These are phyloP conservation scores for Hyphopichia wangnamkhiaoensis DNA, from an alignment of 1,139 yeast species.

Conservation along the genomic window DNA sequence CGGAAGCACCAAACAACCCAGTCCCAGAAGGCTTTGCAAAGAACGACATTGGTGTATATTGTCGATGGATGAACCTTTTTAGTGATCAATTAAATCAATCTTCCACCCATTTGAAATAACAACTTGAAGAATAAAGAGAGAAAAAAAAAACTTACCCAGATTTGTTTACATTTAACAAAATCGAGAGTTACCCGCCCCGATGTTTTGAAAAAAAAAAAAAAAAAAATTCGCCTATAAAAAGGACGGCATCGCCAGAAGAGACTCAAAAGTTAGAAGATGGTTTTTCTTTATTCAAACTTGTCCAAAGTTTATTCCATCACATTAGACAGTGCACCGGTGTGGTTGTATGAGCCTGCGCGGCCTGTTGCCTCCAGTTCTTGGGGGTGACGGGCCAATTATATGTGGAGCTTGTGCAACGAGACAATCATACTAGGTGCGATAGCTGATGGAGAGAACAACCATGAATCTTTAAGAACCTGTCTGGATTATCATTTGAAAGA, in stretches of 20 bases:
- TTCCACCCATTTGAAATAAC: too few species aligned
- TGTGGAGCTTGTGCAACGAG: constrained; percentile 9
- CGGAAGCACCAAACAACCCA: not conserved
- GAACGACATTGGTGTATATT: not conserved
- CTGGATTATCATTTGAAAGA: constrained; percentile 50
- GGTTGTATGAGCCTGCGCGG: constrained; percentile 20
- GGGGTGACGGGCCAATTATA: constrained; percentile 10
- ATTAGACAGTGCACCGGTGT: constrained; percentile 50
- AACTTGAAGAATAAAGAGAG: too few species aligned
- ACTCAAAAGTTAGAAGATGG: too few species aligned
- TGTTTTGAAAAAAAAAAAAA: not conserved
- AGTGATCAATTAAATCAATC: too few species aligned
- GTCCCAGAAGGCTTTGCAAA: not conserved
- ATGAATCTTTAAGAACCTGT: constrained; percentile 53
- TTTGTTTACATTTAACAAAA: not conserved
- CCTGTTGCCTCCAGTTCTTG: constrained; percentile 25
- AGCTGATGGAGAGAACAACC: constrained; percentile 48
- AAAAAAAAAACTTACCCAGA: too few species aligned
- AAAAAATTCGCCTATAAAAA: constrained; percentile 1
- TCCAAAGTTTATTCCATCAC: constrained; percentile 56
- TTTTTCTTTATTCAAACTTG: constrained; percentile 43
- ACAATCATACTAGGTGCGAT: constrained; percentile 35
- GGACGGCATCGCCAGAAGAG: constrained; percentile 2
- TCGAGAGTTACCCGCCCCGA: constrained; percentile 4
- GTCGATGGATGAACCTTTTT: too few species aligned